Base-by-base conservation (phyloP, 2,329 filamentous ascomycete species). In the Helminthosporium solani region DNA sequence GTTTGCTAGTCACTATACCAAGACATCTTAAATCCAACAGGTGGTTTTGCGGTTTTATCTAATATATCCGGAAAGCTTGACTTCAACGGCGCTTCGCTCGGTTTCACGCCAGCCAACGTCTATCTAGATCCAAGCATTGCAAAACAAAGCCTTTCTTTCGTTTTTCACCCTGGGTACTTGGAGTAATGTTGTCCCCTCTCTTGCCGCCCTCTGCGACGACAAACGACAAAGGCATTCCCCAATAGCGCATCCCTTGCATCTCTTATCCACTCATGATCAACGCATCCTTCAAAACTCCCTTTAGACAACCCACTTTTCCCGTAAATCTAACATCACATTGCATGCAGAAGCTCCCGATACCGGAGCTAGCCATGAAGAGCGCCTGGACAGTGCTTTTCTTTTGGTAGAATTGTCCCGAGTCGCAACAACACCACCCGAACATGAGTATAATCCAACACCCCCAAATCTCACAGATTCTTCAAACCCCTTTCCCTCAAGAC, bases 301-400 rank as follows among this genome's bases (percentile, higher is more conserved):
- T 16, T 9, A 21, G 34, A 37, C 12, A 37, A 37, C 34, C 34
- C 40, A 37, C 25, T 27, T 28, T 33, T 2, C 33, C 38, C 44
- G 12, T 25, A 16, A 21, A 30, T 48, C 46, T 48, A 25, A 44
- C 47, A 44, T 48, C 50, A 54, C 48, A 38, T 18, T 49, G 47
- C 42, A 36, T 37, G 34, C 36, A 40, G 21, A 19, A 25, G 34
- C 19, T 33, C 40, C 53, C 53, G 53, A 52, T 52, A 49, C 42
- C 52, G 52, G 50, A 47, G 42, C 20, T 33, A 19, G 23, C 7
- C 14, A 15, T 27, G 14, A 31, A 25, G 23, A 25, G 23, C 23
- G 23, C 42, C 42, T 44, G 19, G 19, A 46, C 41, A 21, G 36
- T 48, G 39, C 37, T 38, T 36, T 19, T 7, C 15, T 35, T 33